Conservation (phyloP, 2,329 filamentous ascomycete species). For the Exutisphaerella laricina region DNA sequence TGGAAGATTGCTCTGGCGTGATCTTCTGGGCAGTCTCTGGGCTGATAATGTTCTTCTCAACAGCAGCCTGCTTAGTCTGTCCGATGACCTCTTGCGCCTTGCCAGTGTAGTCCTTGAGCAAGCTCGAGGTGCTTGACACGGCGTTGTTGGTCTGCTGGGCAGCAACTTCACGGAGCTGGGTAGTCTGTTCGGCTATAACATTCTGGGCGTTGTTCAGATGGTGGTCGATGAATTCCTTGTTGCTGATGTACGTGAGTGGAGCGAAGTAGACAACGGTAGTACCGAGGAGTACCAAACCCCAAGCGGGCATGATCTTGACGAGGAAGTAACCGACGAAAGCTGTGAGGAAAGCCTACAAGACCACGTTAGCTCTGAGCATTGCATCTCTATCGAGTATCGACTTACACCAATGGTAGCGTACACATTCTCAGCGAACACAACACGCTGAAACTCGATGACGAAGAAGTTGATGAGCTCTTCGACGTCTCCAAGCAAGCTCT, state of each 20-base stretch:
- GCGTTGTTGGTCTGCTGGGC: constrained; percentile 56
- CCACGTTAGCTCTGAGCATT: constrained; percentile 17
- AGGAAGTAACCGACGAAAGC: constrained; percentile 58
- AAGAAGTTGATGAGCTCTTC: constrained; percentile 64
- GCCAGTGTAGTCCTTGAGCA: constrained; percentile 55
- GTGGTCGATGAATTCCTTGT: constrained; percentile 58
- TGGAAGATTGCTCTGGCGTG: constrained; percentile 15
- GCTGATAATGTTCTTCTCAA: constrained; percentile 34
- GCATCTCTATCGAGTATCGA: constrained; percentile 8
- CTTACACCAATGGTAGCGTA: constrained; percentile 55
- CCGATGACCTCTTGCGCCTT: constrained; percentile 55
- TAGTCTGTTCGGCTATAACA: constrained; percentile 53
- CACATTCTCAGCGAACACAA: constrained; percentile 61
- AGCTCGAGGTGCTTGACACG: constrained; percentile 52
- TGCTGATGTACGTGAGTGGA: constrained; percentile 59
- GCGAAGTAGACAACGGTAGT: constrained; percentile 53
- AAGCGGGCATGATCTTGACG: constrained; percentile 60
- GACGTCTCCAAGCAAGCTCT: constrained; percentile 56
- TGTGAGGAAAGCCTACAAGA: constrained; percentile 51
- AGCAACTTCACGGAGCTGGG: constrained; percentile 55
- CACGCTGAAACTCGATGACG: constrained; percentile 61
- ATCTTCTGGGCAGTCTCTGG: constrained; percentile 30
- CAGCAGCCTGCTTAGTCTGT: constrained; percentile 32
- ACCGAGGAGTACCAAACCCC: constrained; percentile 56
- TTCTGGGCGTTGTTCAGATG: constrained; percentile 52